Percentiles rank a stretch among this genome's conserved stretches.
These are phyloP conservation scores for Fusarium foetens DNA, from an alignment of 2,329 filamentous ascomycete genomes.

Conservation along the genomic window DNA sequence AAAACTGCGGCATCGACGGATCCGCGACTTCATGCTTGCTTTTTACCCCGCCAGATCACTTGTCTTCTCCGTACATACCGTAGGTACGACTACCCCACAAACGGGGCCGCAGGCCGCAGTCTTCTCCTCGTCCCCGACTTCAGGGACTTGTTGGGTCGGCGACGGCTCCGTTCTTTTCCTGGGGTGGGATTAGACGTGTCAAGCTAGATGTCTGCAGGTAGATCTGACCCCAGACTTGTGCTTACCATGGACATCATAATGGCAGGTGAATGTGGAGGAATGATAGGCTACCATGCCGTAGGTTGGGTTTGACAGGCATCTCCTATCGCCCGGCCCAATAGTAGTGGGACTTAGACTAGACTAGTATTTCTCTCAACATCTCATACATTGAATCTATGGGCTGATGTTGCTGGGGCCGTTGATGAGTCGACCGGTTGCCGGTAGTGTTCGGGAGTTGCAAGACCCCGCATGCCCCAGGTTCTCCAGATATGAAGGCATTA, in stretches of 20 bases:
- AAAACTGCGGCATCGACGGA: slow-evolving; percentile 23
- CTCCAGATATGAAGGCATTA: slow-evolving; percentile 8
- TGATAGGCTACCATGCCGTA: slow-evolving; percentile 3
- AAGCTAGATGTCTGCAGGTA: slow-evolving; percentile 18
- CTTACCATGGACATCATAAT: slow-evolving; percentile 1
- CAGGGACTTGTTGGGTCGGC: slow-evolving; percentile 26
- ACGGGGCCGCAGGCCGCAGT: slow-evolving; percentile 37
- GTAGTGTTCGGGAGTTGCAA: slow-evolving; percentile 21
- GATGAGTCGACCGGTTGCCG: slow-evolving; percentile 14
- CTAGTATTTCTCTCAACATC: background rate
- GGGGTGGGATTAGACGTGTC: slow-evolving; percentile 25
- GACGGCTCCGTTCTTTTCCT: slow-evolving; percentile 21
- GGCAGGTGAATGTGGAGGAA: slow-evolving; percentile 11
- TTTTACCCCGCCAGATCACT: slow-evolving; percentile 35
- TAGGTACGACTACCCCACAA: slow-evolving; percentile 34
- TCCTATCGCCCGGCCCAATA: slow-evolving; percentile 5
- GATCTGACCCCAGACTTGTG: slow-evolving; percentile 36
- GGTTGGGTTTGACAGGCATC: slow-evolving; percentile 8
- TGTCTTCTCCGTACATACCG: slow-evolving; percentile 15
- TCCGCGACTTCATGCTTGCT: slow-evolving; percentile 33
- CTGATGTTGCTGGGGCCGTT: slow-evolving; percentile 1
- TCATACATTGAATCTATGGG: background rate
- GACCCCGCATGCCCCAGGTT: slow-evolving; percentile 19
- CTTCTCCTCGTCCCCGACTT: slow-evolving; percentile 33
- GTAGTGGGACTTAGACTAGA: background rate